Percentiles rank a stretch among this genome's conserved stretches.
These are phyloP conservation scores for Cicer yamashitae DNA, from an alignment of 306 rosid genomes.

Conservation along the genomic window DNA sequence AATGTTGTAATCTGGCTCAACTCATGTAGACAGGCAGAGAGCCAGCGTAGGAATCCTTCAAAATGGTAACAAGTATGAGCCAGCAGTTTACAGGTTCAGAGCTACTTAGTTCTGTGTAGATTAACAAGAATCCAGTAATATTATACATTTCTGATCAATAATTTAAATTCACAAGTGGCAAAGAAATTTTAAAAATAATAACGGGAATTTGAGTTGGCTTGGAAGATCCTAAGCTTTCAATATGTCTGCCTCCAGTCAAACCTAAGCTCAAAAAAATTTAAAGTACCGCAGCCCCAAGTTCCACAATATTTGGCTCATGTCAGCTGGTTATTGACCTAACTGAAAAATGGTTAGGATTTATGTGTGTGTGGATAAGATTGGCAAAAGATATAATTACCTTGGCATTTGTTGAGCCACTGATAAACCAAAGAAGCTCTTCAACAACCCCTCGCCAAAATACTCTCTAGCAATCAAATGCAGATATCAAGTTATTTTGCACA, in stretches of 20 bases:
- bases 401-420: constrained; percentile 95
- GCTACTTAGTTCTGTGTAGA: background rate
- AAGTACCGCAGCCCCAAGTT: background rate
- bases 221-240: constrained; percentile 12
- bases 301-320: constrained; percentile 15
- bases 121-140: background rate
- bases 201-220: background rate
- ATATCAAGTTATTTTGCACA: constrained; percentile 18
- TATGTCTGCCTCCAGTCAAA: constrained; percentile 20
- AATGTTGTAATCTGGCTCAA: constrained; percentile 1
- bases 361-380: background rate
- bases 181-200: background rate
- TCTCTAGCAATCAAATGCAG: constrained; percentile 66
- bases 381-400: constrained; percentile 63
- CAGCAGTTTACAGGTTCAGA: background rate
- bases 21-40: background rate
- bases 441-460: constrained; percentile 98
- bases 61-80: constrained; percentile 12
- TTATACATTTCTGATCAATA: background rate
- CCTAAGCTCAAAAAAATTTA: constrained; percentile 20
- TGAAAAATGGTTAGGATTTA: constrained; percentile 8
- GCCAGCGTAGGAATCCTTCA: background rate
- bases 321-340: constrained; percentile 2
- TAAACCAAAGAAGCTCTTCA: constrained; percentile 98
- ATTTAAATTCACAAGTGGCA: background rate